Percentiles rank a stretch among this genome's conserved stretches.
These are phyloP conservation scores for Ilex asprella DNA, from an alignment of 257 asterid genomes.

Conservation along the genomic window DNA sequence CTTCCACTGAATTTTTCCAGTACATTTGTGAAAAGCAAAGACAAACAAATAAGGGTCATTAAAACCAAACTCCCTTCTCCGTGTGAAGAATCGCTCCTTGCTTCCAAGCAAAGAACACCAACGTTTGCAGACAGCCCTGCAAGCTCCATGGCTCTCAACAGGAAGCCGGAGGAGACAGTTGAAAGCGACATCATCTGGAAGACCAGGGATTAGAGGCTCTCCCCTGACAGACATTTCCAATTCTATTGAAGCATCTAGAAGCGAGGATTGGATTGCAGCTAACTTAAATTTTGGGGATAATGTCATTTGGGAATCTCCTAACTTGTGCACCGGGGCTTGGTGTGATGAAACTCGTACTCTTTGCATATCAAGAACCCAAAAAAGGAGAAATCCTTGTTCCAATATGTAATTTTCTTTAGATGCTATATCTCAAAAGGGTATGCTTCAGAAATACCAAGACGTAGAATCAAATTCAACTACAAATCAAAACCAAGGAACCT, in stretches of 20 bases:
- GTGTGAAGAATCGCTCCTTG: constrained; percentile 63
- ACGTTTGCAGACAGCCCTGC: constrained; percentile 59
- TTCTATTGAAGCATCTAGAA: constrained; percentile 47
- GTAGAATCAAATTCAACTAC: neutral
- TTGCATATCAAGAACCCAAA: constrained; percentile 32
- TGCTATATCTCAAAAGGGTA: neutral
- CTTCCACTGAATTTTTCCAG: constrained; percentile 82
- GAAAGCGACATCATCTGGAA: constrained; percentile 90
- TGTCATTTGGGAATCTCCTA: constrained; percentile 84
- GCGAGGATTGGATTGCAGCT: constrained; percentile 41
- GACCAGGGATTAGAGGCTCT: constrained; percentile 76
- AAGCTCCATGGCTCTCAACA: constrained; percentile 40
- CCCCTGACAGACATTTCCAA: constrained; percentile 36
- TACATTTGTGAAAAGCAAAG: constrained; percentile 73
- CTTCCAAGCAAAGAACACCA: constrained; percentile 75
- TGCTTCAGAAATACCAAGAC: neutral
- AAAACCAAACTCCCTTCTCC: constrained; percentile 72
- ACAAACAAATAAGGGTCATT: constrained; percentile 90
- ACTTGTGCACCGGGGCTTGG: constrained; percentile 74
- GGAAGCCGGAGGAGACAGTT: constrained; percentile 89
- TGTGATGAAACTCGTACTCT: constrained; percentile 71
- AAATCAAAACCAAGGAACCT: neutral
- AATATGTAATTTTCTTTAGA: neutral
- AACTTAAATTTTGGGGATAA: constrained; percentile 71
- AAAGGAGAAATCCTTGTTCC: neutral